Conservation (phyloP, 495 filamentous ascomycete genomes). For the Aspergillus nanangensis region DNA sequence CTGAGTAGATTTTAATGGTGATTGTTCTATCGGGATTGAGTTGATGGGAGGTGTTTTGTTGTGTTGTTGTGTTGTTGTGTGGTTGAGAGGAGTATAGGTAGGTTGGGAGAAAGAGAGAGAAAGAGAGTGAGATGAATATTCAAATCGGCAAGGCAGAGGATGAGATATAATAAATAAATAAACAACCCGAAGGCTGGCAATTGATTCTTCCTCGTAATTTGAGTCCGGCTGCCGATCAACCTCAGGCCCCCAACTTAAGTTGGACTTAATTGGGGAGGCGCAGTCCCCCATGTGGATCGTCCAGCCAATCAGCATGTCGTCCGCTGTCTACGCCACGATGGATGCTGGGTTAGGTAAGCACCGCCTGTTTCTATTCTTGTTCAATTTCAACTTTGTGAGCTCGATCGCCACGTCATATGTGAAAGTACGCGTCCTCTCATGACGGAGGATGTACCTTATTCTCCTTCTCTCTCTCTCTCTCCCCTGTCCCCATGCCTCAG, state of each 20-base stretch:
- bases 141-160: background rate
- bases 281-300: background rate
- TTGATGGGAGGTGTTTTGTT: background rate
- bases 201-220: background rate
- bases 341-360: background rate
- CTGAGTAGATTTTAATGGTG: too few relatives aligned
- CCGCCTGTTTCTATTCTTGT: constrained; percentile 6
- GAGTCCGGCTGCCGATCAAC: background rate
- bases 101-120: background rate
- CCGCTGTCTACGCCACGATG: constrained; percentile 7
- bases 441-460: background rate
- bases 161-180: background rate
- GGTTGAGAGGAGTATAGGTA: background rate
- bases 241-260: background rate
- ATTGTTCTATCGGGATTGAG: background rate
- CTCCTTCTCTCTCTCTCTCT: background rate
- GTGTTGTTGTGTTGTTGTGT: background rate
- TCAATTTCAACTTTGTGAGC: constrained; percentile 9
- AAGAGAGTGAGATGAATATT: background rate
- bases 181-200: background rate
- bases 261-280: background rate
- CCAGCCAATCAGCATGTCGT: background rate
- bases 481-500: background rate
- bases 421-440: constrained; percentile 12
- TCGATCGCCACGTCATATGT: constrained; percentile 16